Evolutionary conservation across 2,329 filamentous ascomycete genomes (phyloP), one percentile per base, ranked within the genome.

Genomic region (Teratosphaeriaceae sp.): DNA sequence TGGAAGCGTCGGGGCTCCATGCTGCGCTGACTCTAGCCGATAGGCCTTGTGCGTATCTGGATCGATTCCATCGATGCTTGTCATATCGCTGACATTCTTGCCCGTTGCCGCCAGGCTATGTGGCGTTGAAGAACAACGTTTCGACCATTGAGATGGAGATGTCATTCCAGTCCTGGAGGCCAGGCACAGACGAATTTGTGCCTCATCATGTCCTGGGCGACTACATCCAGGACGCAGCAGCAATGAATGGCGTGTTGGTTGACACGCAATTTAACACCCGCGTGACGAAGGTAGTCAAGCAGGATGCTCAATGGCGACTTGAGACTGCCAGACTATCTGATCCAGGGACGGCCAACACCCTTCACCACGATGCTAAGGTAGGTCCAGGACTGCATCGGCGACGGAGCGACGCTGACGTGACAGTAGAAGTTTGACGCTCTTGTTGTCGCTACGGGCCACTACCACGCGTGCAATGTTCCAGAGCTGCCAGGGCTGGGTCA

Each of bases 221-320:
- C 2, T 85, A 85, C 52, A 73, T 85, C 3, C 74, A 80, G 46
- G 68, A 73, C n/a, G 74, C 80, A 1, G 73, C 80, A 0, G 49
- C 50, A 1, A 61, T 68, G 1, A 68, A 72, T 1, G 73, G 72
- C 1, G 72, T 82, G 0, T 59, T 76, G 2, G 58, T 65, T 0
- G 54, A 68, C 7, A 78, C 77, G 0, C 54, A 64, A 0, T 82
- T 77, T 51, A 65, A 79, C 34, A 83, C 80, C 0, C 66, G 75
- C n/a, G 81, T 85, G 0, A 74, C 74, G 46, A 61, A 65, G 2
- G 53, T 75, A 0, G 47, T 52, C 1, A 84, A 82, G 53, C 55
- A 60, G 0, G 63, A 58, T 0, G 59, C 48, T 0, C 61, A 62
- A 12, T 85, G 80, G 80, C 55, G 57, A 1, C 62, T 84, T 0